Conservation (phyloP, 2,329 filamentous ascomycete species). For the Pyrenophora tritici-repentis region DNA sequence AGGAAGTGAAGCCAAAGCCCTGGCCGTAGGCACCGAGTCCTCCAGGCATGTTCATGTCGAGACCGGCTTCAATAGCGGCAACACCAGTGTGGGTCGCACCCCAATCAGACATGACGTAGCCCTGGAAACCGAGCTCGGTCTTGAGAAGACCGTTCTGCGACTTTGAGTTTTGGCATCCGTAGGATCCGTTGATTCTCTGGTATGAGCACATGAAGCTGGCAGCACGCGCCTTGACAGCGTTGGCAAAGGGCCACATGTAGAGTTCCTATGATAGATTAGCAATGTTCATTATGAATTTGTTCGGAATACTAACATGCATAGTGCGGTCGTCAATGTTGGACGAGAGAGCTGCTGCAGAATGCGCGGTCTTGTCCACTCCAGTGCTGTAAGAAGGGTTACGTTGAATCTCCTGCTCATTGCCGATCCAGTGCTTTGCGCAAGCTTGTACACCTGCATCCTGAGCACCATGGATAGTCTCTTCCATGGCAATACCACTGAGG, state of each 20-base stretch:
- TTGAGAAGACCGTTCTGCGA: constrained; percentile 58
- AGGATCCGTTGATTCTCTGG: constrained; percentile 44
- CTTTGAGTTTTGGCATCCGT: constrained; percentile 48
- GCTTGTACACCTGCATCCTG: constrained; percentile 52
- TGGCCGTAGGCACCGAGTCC: constrained; percentile 39
- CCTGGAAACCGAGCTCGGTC: constrained; percentile 58
- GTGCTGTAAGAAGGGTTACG: constrained; percentile 53
- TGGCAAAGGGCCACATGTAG: constrained; percentile 70
- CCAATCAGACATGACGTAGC: constrained; percentile 52
- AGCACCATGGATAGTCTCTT: constrained; percentile 47
- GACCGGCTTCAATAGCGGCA: constrained; percentile 44
- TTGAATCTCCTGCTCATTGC: constrained; percentile 64
- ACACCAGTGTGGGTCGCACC: constrained; percentile 56
- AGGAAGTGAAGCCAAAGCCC: constrained; percentile 42
- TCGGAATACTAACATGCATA: constrained; percentile 51
- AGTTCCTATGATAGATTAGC: constrained; percentile 49
- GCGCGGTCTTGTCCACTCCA: constrained; percentile 59
- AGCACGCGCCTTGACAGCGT: constrained; percentile 62
- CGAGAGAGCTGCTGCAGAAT: constrained; percentile 58
- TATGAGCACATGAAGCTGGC: constrained; percentile 66
- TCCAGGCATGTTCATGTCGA: constrained; percentile 56
- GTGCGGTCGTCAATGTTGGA: constrained; percentile 69
- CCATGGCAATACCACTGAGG: constrained; percentile 50
- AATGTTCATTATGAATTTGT: no score
- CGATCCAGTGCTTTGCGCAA: constrained; percentile 60